phyloP scores from a whole-genome alignment of 257 asterid species.

The Fraxinus anomala region DNA sequence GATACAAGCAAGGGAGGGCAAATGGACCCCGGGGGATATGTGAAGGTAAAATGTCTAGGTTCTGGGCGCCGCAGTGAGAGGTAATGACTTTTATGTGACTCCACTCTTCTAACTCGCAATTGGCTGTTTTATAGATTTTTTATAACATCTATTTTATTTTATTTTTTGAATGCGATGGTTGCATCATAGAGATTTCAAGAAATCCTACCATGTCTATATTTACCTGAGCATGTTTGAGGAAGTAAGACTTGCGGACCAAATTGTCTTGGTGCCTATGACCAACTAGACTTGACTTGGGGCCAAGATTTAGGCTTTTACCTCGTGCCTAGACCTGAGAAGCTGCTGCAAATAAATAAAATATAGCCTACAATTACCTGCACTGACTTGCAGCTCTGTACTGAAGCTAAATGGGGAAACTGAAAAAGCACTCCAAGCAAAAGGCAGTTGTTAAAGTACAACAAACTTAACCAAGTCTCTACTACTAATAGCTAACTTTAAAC shows the following conservation, averaged over 20 bases:
- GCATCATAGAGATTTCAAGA: slow-evolving; percentile 11
- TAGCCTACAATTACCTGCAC: not conserved
- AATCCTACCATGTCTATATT: not conserved
- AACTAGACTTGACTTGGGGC: not conserved
- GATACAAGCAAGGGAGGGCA: slow-evolving; percentile 92
- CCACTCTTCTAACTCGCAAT: slow-evolving; percentile 4
- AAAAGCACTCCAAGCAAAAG: not conserved
- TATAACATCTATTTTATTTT: slow-evolving; percentile 16
- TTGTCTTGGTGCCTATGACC: not conserved
- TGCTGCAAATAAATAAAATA: not conserved
- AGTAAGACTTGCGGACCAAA: not conserved
- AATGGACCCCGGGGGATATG: slow-evolving; percentile 97
- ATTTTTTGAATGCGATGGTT: slow-evolving; percentile 17
- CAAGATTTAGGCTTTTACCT: not conserved
- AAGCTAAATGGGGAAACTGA: not conserved
- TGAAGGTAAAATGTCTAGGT: slow-evolving; percentile 89
- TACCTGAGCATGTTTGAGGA: not conserved
- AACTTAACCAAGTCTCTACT: no score
- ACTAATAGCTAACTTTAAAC: not conserved
- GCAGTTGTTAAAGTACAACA: not conserved
- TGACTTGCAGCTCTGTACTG: not conserved
- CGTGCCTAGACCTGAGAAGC: not conserved
- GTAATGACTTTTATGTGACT: slow-evolving; percentile 43
- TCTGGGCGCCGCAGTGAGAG: slow-evolving; percentile 88
- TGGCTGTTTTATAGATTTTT: not conserved